Evolutionary conservation across 2,329 filamentous ascomycete genomes (phyloP), one percentile per base, ranked within the genome.

Genomic region (Aspergillus arachidicola): DNA sequence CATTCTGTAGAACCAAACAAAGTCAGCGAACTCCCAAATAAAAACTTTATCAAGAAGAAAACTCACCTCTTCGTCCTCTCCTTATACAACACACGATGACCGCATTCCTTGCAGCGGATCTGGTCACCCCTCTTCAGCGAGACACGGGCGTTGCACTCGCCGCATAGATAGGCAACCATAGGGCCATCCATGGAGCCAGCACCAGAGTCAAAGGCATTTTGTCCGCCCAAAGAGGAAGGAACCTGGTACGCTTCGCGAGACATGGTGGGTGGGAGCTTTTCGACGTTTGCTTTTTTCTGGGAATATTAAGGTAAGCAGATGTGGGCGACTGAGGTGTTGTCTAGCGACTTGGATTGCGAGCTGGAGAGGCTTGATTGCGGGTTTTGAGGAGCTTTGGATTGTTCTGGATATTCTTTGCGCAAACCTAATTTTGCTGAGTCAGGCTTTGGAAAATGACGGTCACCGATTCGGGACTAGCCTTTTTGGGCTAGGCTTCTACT

Each of bases 81-180:
- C 87, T 99, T 99, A 82, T 98, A 98, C 70, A 99, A 82, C 65
- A 99, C 93, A 69, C 95, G 89, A 74, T 97, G 95, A 9, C 95
- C 95, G 79, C 95, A 99, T 81, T 94, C 91, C 79, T 92, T 91
- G 85, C 93, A 97, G 32, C 92, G 86, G 70, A 96, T 94, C 38
- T 90, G 89, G 73, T 95, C 92, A 66, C 88, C 90, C 69, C 89
- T 87, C 79, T 91, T 90, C 71, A 96, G 83, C 21, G 86, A 84
- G 51, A 94, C 91, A 71, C 91, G 90, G 66, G 87, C 84, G 64
- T 91, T 92, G 83, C 93, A 97, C 81, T 96, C 92, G 75, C 92
- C 93, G 83, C 92, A 96, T 71, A 88, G 82, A 78, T 92, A 93
- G 69, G 85, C 83, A 78, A 91, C 90, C 55, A 83, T 79, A 66